These are phyloP conservation scores for Aspergillus wentii DNA, from an alignment of 495 filamentous ascomycete genomes.

Conservation along the genomic window DNA sequence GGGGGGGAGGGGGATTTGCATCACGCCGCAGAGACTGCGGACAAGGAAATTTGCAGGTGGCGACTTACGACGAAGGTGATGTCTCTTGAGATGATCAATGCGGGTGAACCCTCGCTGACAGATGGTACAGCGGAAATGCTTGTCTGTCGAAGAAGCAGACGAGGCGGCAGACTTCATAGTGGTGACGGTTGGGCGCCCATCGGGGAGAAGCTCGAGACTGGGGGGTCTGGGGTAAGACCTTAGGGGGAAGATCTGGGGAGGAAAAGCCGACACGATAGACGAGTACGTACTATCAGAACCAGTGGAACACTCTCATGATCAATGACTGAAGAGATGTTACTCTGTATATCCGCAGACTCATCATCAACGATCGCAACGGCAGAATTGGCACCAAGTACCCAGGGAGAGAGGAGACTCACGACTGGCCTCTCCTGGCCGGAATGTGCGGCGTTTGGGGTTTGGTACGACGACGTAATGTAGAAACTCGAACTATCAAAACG, in stretches of 20 bases:
- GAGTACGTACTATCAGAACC: background rate
- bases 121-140: slow-evolving; percentile 42
- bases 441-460: no score
- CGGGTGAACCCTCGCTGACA: slow-evolving; percentile 45
- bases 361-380: no score
- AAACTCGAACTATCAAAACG: no score
- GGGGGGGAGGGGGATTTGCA: background rate
- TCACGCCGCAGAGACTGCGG: background rate
- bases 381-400: no score
- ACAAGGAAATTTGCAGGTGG: slow-evolving; percentile 7
- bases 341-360: no score
- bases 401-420: no score
- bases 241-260: slow-evolving; percentile 8
- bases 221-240: slow-evolving; percentile 19
- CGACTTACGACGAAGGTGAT: slow-evolving; percentile 41
- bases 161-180: slow-evolving; percentile 42
- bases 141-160: slow-evolving; percentile 28
- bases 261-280: slow-evolving; percentile 1
- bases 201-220: slow-evolving; percentile 24
- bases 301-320: no score
- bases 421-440: no score
- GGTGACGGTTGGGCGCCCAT: slow-evolving; percentile 21
- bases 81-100: slow-evolving; percentile 45
- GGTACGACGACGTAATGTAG: no score
- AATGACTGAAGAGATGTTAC: no score